Evolutionary conservation across 2,329 filamentous ascomycete species (phyloP).

Genomic region (Alternaria longipes): DNA sequence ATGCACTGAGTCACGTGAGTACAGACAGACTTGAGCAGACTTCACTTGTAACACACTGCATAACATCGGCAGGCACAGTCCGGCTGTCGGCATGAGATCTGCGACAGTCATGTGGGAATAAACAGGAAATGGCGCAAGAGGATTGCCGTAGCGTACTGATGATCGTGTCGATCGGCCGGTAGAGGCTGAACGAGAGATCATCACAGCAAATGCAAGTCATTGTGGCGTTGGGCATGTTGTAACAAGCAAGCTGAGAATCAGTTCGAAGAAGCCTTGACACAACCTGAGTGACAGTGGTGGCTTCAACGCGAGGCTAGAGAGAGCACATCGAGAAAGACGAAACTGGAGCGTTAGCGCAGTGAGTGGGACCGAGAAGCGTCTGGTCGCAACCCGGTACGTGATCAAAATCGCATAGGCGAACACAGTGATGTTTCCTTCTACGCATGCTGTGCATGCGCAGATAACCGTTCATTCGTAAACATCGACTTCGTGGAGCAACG

Average conservation of each 20-base stretch:
- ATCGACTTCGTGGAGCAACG: conserved; percentile 30
- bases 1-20: not conserved
- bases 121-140: conserved; percentile 8
- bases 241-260: not conserved
- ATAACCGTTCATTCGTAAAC: conserved; percentile 47
- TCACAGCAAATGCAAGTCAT: conserved; percentile 2
- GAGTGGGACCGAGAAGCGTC: not conserved
- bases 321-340: not conserved
- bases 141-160: conserved; percentile 8
- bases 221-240: not conserved
- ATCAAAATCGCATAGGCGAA: not conserved
- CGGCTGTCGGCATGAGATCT: conserved; percentile 1
- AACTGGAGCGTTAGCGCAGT: not conserved
- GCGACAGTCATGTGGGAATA: not conserved
- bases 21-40: not conserved
- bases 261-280: not conserved
- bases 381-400: not conserved
- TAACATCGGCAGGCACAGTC: not conserved
- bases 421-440: conserved; percentile 7
- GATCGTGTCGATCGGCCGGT: conserved; percentile 24
- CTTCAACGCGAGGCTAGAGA: not conserved
- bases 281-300: not conserved
- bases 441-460: conserved; percentile 42
- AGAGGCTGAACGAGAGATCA: conserved; percentile 3
- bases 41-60: not conserved